phyloP scores from a whole-genome alignment of 768 basidiomycete species.

The Fomitopsis pulvina region DNA sequence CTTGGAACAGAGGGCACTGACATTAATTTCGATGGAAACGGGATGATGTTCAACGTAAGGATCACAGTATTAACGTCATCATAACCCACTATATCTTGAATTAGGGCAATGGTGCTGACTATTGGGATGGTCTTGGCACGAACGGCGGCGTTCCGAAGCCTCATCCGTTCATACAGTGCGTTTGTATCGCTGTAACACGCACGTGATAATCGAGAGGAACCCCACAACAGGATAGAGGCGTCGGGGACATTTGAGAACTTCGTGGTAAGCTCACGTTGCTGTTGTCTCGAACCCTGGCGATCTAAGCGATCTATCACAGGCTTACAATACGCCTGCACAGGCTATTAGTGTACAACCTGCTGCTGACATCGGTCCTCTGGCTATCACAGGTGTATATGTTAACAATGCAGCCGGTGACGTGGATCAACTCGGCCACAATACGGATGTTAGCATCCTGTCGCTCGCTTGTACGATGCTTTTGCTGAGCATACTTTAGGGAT shows the following conservation, averaged over 20 bases:
- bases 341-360: slow-evolving; percentile 23
- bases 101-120: slow-evolving; percentile 2
- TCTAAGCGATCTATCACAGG: slow-evolving; percentile 29
- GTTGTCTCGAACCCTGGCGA: slow-evolving; percentile 11
- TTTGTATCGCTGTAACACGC: no score
- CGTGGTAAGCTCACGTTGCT: not conserved
- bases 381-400: not conserved
- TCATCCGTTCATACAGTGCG: slow-evolving; percentile 35
- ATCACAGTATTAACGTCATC: no score
- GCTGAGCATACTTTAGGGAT: not conserved
- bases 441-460: slow-evolving; percentile 20
- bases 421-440: slow-evolving; percentile 34
- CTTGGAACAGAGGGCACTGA: not conserved
- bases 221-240: slow-evolving; percentile 26
- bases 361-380: slow-evolving; percentile 13
- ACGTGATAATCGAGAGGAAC: no score
- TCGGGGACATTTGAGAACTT: slow-evolving; percentile 33
- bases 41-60: not conserved
- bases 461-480: not conserved
- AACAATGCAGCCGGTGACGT: slow-evolving; percentile 5
- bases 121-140: slow-evolving; percentile 24
- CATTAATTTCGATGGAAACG: not conserved
- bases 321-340: slow-evolving; percentile 35
- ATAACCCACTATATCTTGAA: not conserved
- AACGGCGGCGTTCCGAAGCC: slow-evolving; percentile 26